Conservation (phyloP, 2,329 filamentous ascomycete genomes). For the Aspergillus quadrilineatus region DNA sequence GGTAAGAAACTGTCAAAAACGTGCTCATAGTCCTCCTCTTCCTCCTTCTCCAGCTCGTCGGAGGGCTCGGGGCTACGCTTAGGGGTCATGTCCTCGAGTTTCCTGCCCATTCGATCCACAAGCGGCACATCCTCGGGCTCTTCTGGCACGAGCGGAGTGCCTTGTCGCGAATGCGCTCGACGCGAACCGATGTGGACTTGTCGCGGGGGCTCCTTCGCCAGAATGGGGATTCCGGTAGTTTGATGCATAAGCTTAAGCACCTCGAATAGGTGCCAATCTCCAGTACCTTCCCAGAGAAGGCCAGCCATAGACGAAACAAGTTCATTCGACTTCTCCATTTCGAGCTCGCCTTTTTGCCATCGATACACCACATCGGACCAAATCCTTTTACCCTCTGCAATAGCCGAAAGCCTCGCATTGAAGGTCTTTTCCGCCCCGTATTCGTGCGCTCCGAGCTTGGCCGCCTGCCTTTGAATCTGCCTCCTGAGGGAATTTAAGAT, state of each 20-base stretch:
- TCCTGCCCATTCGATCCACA: constrained; percentile 27
- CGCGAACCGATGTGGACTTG: not conserved
- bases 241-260: constrained; percentile 76
- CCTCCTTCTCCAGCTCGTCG: constrained; percentile 17
- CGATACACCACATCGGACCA: constrained; percentile 78
- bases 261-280: constrained; percentile 64
- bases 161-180: not conserved
- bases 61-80: not conserved
- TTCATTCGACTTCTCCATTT: constrained; percentile 65
- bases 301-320: constrained; percentile 80
- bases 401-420: constrained; percentile 37
- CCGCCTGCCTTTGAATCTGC: constrained; percentile 36
- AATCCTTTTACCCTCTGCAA: constrained; percentile 68
- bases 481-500: constrained; percentile 74
- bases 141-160: not conserved
- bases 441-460: constrained; percentile 25
- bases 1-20: constrained; percentile 38
- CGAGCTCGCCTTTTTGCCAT: constrained; percentile 69
- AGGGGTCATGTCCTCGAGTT: constrained; percentile 6
- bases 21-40: constrained; percentile 28
- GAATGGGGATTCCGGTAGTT: constrained; percentile 69
- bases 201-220: constrained; percentile 25
- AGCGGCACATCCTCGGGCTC: constrained; percentile 30
- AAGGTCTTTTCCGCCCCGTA: constrained; percentile 30
- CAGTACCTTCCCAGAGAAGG: constrained; percentile 65